Evolutionary conservation across 2,329 filamentous ascomycete genomes (phyloP), one percentile per base, ranked within the genome.

Genomic region (Aspergillus uvarum): DNA sequence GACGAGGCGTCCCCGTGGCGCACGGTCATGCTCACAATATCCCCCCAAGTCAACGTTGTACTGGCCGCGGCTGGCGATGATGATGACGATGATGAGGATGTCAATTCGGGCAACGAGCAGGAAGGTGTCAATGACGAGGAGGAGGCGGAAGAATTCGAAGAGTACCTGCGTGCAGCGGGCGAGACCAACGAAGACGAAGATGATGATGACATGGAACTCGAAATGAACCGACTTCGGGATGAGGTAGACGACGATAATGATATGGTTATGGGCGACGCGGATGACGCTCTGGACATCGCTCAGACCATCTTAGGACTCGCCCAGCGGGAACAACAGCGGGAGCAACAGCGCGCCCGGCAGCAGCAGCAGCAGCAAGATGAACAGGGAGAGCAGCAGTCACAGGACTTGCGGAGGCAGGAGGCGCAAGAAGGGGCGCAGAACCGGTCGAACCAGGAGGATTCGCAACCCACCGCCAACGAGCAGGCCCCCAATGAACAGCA

Each of bases 221-320:
- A 69, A 22, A 56, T 69, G 6, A 65, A 63, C 32, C 56, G 65
- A 51, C 53, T 67, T 31, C 64, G 60, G 14, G 68, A 66, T 35
- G 62, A 67, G 38, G 58, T 66, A 7, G 65, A 64, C 56, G 75
- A 79, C 48, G 76, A 78, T 16, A 72, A 76, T 16, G 82, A 84
- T 54, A 83, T 85, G 78, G 81, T 81, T 16, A 79, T 80, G 64
- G 77, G 76, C 47, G 79, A 81, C 56, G 79, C 79, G 31, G 88
- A 90, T 31, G 87, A 90, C 64, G 87, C 88, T 29, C 80, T 91
- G 49, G 90, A 93, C 71, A 85, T 88, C 56, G 86, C 89, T 64
- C 90, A 95, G 74, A 89, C 90, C 31, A 91, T 91, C 16, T 82
- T 91, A 70, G 90, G 89, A 21, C 91, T 93, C 72, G 83, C 87